Base-by-base conservation (phyloP, 495 filamentous ascomycete genomes). In the Emericellopsis terricola region DNA sequence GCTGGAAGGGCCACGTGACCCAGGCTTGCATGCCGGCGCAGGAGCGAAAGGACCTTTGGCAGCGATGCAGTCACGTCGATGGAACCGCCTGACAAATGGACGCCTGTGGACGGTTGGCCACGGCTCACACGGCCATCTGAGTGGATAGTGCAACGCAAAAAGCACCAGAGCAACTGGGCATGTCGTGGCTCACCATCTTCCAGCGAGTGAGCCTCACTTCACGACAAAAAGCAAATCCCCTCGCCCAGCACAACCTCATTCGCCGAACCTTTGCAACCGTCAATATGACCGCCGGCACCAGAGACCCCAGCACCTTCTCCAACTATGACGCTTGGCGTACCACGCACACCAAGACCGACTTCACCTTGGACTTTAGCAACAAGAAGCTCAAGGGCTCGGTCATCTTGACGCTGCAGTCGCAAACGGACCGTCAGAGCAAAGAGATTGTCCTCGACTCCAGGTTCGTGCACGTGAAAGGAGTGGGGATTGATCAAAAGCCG, bases 381-480 rank as follows among this genome's bases (percentile, higher is more conserved):
- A 74, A 77, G 51, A 61, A 66, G 37, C 64, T 97, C 24, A 62
- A 60, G 18, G 87, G 87, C 6, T 77, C 70, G 38, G 83, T 91
- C 5, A 52, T 71, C 16, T 60, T 94, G 28, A 68, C 71, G 41
- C 57, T 94, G 33, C 71, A 77, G 47, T 81, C 73, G 1, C 59
- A 74, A 34, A 84, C 76, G 2, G 62, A 83, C 41, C 65, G 63
- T 16, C 61, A 70, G 39, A 73, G 72, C 30, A 62, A 69, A 18
- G 78, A 86, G 50, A 77, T 94, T 39, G 54, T 91, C 27, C 68
- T 97, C 19, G 87, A 97, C 57, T 86, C 83, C 1, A 89, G 79
- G 53, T 65, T 75, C 51, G 61, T 97, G 9, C 62, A 76, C 38
- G 68, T 94, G 36, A 56, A 59, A 7, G 59, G 64, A 17, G 72